Base-by-base conservation (phyloP, 2,329 filamentous ascomycete genomes). In the Neonectria sp. region DNA sequence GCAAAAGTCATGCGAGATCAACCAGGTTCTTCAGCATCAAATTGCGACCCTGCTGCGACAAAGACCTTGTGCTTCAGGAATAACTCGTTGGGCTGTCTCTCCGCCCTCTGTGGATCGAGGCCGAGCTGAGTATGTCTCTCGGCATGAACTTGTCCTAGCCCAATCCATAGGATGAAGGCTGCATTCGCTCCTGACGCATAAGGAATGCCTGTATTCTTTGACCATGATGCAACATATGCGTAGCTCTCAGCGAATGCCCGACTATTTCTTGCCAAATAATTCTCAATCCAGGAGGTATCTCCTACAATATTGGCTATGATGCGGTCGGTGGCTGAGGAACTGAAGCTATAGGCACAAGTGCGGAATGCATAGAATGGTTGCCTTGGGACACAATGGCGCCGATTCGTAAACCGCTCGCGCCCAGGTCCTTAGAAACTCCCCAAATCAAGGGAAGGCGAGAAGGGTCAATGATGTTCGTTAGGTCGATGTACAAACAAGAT, bases 141-240 rank as follows among this genome's bases (percentile, higher is more conserved):
- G 21, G 40, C 60, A 33, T 78, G 81, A 8, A 69, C 73, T 24
- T 73, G 69, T 3, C 80, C 78, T 3, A 89, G 77, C 68, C 88
- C 78, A 2, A 86, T 77, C 85, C 86, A 89, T 1, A 89, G 71
- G 70, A 89, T 89, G 72, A 89, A 88, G 0, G 82, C 86, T 0
- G 86, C 86, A 66, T 88, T 88, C 3, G 78, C 80, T 0, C 85
- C 84, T 0, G 79, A 75, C 0, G 82, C 79, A 68, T 87, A 87
- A n/a, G 79, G 74, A n/a, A 89, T 83, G 1, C 75, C 74, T 13
- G 84, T 76, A 2, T 77, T 68, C 17, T 74, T 74, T 2, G 86
- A 78, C 69, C 79, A 82, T 0, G 55, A 37, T 0, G 77, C 79
- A 0, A 82, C 79, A n/a, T 80, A 76, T 2, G 73, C 75, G 68